Evolutionary conservation across 495 filamentous ascomycete species (phyloP).

Genomic region (Melanomma pulvis-pyrius): DNA sequence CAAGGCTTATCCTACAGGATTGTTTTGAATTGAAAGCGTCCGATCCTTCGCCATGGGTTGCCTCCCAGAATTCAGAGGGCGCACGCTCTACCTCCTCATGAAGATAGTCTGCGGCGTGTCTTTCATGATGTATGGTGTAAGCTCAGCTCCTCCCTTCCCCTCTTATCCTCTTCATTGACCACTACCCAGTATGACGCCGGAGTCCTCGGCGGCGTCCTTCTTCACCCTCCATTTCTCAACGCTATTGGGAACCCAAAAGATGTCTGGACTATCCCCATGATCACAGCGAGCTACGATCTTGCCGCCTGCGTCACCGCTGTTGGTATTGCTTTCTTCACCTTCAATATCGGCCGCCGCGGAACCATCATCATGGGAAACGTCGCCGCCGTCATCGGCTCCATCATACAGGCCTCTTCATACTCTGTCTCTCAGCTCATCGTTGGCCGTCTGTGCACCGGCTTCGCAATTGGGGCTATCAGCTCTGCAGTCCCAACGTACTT

Average conservation of each 20-base stretch:
- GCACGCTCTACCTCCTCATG: conserved; percentile 33
- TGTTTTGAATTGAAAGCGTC: too few relatives aligned
- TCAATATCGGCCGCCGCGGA: conserved; percentile 25
- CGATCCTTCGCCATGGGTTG: conserved; percentile 4
- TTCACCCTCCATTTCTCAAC: conserved; percentile 42
- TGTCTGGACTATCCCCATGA: conserved; percentile 46
- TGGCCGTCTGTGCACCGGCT: conserved; percentile 4
- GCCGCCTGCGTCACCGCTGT: conserved; percentile 45
- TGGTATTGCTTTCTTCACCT: conserved; percentile 35
- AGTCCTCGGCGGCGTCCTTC: conserved; percentile 48
- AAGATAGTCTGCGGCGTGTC: conserved; percentile 32
- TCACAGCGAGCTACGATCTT: conserved; percentile 44
- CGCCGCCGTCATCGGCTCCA: conserved; percentile 6
- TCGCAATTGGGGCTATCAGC: conserved; percentile 5
- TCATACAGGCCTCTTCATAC: conserved; percentile 8
- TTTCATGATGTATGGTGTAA: conserved; percentile 39
- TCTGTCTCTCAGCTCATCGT: conserved; percentile 12
- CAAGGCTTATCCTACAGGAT: too few relatives aligned
- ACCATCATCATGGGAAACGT: conserved; percentile 44
- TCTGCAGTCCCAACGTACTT: conserved; percentile 17
- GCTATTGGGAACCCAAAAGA: conserved; percentile 47
- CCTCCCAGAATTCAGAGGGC: conserved; percentile 24
- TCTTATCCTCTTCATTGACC: not conserved
- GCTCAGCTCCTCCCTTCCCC: not conserved
- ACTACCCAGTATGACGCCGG: conserved; percentile 45